These are phyloP conservation scores for Debaryomyces castellii DNA, from an alignment of 805 yeast species.

Conservation along the genomic window DNA sequence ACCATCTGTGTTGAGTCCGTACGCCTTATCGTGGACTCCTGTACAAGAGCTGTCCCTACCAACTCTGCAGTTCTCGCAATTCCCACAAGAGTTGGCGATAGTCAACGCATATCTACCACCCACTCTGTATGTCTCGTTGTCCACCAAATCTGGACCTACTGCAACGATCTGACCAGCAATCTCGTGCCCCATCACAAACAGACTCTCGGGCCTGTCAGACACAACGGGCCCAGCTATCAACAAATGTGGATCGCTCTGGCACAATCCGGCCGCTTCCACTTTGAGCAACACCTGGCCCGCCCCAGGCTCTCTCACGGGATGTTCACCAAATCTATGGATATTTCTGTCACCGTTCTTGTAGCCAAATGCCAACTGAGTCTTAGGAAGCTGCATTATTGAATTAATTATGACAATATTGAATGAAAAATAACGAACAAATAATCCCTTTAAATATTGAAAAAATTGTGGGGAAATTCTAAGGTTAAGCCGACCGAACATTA, in stretches of 20 bases:
- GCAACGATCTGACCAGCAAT: conserved; percentile 38
- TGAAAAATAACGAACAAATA: not conserved
- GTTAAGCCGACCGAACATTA: not conserved
- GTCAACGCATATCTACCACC: conserved; percentile 32
- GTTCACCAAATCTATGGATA: conserved; percentile 24
- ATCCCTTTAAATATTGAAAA: not conserved
- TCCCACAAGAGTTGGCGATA: conserved; percentile 34
- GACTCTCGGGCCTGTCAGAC: conserved; percentile 19
- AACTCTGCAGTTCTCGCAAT: conserved; percentile 30
- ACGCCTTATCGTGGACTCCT: conserved; percentile 19
- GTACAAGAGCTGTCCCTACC: conserved; percentile 36
- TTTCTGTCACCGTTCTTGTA: conserved; percentile 23
- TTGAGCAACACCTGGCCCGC: conserved; percentile 31
- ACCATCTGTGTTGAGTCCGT: conserved; percentile 39
- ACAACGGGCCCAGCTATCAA: conserved; percentile 17
- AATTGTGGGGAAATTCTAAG: not conserved
- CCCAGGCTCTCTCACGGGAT: conserved; percentile 31
- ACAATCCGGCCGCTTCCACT: conserved; percentile 45
- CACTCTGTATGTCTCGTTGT: conserved; percentile 19
- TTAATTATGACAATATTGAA: no score
- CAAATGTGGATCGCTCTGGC: conserved; percentile 44
- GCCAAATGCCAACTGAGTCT: conserved; percentile 34
- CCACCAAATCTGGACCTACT: conserved; percentile 26
- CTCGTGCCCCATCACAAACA: conserved; percentile 46
- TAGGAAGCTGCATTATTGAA: conserved; percentile 18